Base-by-base conservation (phyloP, 2,329 filamentous ascomycete species). In the Colletotrichum filicis region DNA sequence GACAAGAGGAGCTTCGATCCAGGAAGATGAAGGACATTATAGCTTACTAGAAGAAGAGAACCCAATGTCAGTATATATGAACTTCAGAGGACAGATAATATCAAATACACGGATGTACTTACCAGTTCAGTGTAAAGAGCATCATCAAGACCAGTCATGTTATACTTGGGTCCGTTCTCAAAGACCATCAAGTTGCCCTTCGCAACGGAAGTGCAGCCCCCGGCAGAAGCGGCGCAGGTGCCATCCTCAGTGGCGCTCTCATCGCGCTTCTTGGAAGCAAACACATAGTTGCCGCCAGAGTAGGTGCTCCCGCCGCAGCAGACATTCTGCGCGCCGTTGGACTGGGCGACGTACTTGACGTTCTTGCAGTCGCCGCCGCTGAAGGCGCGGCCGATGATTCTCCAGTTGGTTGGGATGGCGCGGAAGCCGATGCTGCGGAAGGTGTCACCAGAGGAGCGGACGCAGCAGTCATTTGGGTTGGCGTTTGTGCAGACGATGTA, bases 1-100 rank as follows among this genome's bases (percentile, higher is more conserved):
- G 32, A 35, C 32, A 12, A 5, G 32, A 35, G 32, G 32, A 35
- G 32, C 0, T 12, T 42, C 6, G 42, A 22, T 49, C 8, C 19
- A n/a, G 2, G 19, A 11, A 49, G 42, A 22, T n/a, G 19, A 11
- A 49, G 19, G 42, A 8, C 19, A n/a, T 0, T 22, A 49, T 22
- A 49, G 42, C 42, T 49, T 49, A 49, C 42, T 49, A 49, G 42
- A 22, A 49, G 42, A 49, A n/a, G 1, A 22, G 19, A 49, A 49
- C 19, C 4, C 42, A 49, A 49, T 11, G 19, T 49, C 19, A 49
- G 42, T 8, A 22, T 49, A n/a, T n/a, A 22, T 11, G 5, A 5
- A 49, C 19, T 49, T 5, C 19, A 19, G 19, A 49, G 3, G 1
- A 0, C 8, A n/a, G 0, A 49, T 0, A 5, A 8, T 9, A 9